A percentile compares a stretch with the other conserved stretches of the same genome.
phyloP scores from a whole-genome alignment of 345 rosid species.

The Lepidium sativum region DNA sequence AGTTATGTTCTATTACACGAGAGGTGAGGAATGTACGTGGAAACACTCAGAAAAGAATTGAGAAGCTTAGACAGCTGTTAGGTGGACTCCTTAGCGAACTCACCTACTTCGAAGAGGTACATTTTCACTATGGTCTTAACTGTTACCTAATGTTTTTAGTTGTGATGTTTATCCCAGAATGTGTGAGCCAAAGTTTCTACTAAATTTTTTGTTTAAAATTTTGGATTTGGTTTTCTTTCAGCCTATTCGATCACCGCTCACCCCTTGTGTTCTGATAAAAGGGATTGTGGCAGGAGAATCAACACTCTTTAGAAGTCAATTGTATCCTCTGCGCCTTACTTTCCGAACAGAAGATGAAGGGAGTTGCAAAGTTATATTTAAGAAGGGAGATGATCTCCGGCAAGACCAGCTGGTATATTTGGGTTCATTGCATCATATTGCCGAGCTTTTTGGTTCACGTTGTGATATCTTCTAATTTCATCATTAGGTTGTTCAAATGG shows the following conservation, averaged over 20 bases:
- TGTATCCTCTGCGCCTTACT: slow-evolving; percentile 83
- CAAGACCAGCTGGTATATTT: slow-evolving; percentile 87
- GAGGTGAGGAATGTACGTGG: slow-evolving; percentile 96
- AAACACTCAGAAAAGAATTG: slow-evolving; percentile 94
- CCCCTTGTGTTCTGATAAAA: slow-evolving; percentile 67
- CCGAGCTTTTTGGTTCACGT: neutral
- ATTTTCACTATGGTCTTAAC: slow-evolving; percentile 17
- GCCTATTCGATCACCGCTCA: slow-evolving; percentile 90
- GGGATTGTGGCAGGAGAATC: slow-evolving; percentile 95
- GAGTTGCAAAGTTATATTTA: slow-evolving; percentile 72
- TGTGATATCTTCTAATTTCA: neutral
- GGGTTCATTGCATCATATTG: neutral
- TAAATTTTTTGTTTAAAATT: neutral
- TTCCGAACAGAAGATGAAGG: slow-evolving; percentile 76
- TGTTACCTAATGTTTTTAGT: slow-evolving; percentile 4
- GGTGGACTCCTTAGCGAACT: slow-evolving; percentile 95
- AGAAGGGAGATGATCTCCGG: slow-evolving; percentile 97
- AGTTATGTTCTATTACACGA: slow-evolving; percentile 76
- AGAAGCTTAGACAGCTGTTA: slow-evolving; percentile 95
- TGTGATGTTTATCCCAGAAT: neutral
- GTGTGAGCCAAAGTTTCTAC: slow-evolving; percentile 2
- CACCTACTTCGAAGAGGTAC: slow-evolving; percentile 93
- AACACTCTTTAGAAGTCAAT: slow-evolving; percentile 85
- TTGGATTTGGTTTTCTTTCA: slow-evolving; percentile 30
- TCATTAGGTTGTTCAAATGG: slow-evolving; percentile 91